Conservation (phyloP, 192 early-diverging fungal species). For the Coemansia javaensis region DNA sequence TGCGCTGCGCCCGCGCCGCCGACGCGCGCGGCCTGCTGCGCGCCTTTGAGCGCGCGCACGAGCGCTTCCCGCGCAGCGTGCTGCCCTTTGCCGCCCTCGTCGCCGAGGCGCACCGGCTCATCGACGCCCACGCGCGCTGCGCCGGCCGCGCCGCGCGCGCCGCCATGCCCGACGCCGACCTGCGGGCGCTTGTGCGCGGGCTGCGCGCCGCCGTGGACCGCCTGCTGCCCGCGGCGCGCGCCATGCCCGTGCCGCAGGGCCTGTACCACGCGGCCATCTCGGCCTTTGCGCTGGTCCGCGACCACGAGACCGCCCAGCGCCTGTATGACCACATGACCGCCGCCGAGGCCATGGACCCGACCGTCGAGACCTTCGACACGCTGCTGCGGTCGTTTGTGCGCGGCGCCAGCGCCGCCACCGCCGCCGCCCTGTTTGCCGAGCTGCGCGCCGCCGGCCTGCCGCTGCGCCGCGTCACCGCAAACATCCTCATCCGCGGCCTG, state of each 20-base stretch:
- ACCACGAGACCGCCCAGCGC: slow-evolving; percentile 16
- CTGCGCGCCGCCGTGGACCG: not conserved
- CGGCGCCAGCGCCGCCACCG: slow-evolving; percentile 8
- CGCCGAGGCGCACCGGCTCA: slow-evolving; percentile 9
- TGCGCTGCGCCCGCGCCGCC: not conserved
- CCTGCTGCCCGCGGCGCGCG: not conserved
- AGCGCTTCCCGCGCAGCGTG: not conserved
- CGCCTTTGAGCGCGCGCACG: slow-evolving; percentile 5
- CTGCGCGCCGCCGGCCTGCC: slow-evolving; percentile 8
- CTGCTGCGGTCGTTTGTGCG: slow-evolving; percentile 25
- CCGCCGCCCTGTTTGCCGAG: slow-evolving; percentile 8
- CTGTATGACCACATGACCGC: slow-evolving; percentile 29
- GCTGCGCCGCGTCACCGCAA: slow-evolving; percentile 12
- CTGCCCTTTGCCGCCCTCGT: slow-evolving; percentile 14
- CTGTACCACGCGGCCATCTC: slow-evolving; percentile 37
- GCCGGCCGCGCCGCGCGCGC: not conserved
- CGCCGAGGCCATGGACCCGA: slow-evolving; percentile 19
- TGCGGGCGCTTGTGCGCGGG: slow-evolving; percentile 1
- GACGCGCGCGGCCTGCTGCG: slow-evolving; percentile 4
- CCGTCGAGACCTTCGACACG: slow-evolving; percentile 19
- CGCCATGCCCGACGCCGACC: not conserved
- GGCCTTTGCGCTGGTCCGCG: slow-evolving; percentile 16
- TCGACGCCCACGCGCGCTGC: not conserved
- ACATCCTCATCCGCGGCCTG: slow-evolving; percentile 22
- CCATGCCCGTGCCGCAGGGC: slow-evolving; percentile 10